These are phyloP conservation scores for Obelidium mucronatum DNA, from an alignment of 192 early-diverging fungal species.

Conservation along the genomic window DNA sequence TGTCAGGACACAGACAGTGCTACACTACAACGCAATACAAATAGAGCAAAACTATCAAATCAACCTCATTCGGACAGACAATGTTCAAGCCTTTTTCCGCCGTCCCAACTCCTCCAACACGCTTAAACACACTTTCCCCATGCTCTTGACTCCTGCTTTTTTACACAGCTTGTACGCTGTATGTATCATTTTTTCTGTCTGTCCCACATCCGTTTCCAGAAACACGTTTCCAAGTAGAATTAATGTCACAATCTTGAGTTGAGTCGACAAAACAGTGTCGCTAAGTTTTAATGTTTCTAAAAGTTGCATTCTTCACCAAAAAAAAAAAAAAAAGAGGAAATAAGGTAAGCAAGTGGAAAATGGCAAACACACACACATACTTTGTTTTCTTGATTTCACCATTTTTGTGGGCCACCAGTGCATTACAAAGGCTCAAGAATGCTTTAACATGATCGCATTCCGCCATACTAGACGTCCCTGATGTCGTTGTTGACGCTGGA, in stretches of 20 bases:
- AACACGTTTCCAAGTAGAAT: slow-evolving; percentile 25
- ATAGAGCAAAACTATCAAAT: not conserved
- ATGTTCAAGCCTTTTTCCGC: slow-evolving; percentile 4
- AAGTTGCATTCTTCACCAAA: slow-evolving; percentile 14
- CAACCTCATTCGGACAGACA: not conserved
- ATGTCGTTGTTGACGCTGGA: not conserved
- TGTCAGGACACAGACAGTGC: too few species aligned
- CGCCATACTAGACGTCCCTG: not conserved
- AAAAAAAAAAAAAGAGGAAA: not conserved
- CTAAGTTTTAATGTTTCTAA: slow-evolving; percentile 9
- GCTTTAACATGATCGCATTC: slow-evolving; percentile 26
- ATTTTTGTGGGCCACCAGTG: slow-evolving; percentile 2
- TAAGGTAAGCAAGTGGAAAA: not conserved
- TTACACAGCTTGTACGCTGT: slow-evolving; percentile 33
- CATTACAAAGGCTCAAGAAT: slow-evolving; percentile 13
- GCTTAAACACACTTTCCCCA: slow-evolving; percentile 13
- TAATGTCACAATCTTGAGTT: slow-evolving; percentile 25
- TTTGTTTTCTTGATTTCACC: slow-evolving; percentile 34
- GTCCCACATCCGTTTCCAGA: slow-evolving; percentile 20
- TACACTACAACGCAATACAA: too few species aligned
- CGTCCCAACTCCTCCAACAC: slow-evolving; percentile 22
- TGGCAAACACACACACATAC: too few species aligned
- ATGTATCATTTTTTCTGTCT: slow-evolving; percentile 32
- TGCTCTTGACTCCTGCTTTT: slow-evolving; percentile 18
- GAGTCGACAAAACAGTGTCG: slow-evolving; percentile 11